Conservation (phyloP, 441 rosid species). For the Monsonia emarginata region DNA sequence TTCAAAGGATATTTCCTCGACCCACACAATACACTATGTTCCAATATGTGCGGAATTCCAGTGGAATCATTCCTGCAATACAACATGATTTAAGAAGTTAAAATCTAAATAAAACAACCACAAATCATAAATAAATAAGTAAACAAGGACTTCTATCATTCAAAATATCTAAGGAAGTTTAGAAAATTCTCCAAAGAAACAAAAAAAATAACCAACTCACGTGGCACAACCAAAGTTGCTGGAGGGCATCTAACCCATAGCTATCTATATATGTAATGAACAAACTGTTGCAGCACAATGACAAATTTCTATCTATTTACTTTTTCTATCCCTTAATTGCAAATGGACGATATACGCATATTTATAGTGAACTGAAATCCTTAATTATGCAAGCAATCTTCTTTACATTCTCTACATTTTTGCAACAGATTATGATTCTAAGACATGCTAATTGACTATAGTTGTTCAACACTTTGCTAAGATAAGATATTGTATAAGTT, state of each 20-base stretch:
- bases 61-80: constrained; percentile 81
- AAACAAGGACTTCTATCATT: not conserved
- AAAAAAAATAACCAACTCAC: not conserved
- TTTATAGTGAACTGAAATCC: not conserved
- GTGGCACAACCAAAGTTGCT: not conserved
- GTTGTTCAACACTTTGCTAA: not conserved
- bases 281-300: not conserved
- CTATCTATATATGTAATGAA: not conserved
- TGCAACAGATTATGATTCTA: not conserved
- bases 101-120: constrained; percentile 5
- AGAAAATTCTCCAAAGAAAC: not conserved
- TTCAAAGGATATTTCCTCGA: constrained; percentile 92
- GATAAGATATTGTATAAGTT: not conserved
- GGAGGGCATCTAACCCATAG: not conserved
- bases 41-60: constrained; percentile 93
- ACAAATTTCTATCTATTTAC: not conserved
- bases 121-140: not conserved
- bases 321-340: not conserved
- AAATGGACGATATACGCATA: not conserved
- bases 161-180: not conserved
- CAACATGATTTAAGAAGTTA: constrained; percentile 8
- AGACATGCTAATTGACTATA: not conserved
- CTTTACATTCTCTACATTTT: not conserved
- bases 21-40: constrained; percentile 91
- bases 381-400: not conserved